phyloP scores from a whole-genome alignment of 2,329 filamentous ascomycete genomes.

The Microdochium bolleyi region DNA sequence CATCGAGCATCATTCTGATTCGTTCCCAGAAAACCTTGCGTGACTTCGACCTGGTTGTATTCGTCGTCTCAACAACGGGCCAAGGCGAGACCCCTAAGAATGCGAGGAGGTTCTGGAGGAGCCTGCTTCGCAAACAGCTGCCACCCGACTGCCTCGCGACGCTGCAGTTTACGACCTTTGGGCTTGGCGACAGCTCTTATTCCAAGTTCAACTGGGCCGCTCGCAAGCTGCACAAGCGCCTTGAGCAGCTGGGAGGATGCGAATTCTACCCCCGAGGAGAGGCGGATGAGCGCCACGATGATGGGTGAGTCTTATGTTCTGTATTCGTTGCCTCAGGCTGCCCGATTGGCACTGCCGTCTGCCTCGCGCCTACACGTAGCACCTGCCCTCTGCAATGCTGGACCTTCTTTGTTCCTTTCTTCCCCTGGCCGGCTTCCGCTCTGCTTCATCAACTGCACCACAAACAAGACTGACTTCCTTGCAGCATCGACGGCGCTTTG shows the following conservation, averaged over 20 bases:
- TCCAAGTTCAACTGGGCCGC: conserved; percentile 85
- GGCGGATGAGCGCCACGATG: conserved; percentile 86
- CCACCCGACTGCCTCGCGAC: conserved; percentile 59
- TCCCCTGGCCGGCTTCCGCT: too few relatives aligned
- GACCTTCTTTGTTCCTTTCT: too few relatives aligned
- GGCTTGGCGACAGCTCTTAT: conserved; percentile 91
- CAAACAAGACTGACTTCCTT: conserved; percentile 1
- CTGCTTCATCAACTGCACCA: neutral
- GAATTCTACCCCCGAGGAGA: conserved; percentile 74
- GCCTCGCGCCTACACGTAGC: neutral
- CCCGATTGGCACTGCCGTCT: conserved; percentile 5
- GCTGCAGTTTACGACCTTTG: conserved; percentile 77
- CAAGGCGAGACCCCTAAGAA: conserved; percentile 91
- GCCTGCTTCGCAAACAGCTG: conserved; percentile 70
- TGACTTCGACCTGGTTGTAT: conserved; percentile 55
- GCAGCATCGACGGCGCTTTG: conserved; percentile 73
- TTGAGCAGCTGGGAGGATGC: conserved; percentile 74
- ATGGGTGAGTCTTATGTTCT: conserved; percentile 57
- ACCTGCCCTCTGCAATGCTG: neutral
- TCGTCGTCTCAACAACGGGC: conserved; percentile 85
- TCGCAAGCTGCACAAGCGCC: conserved; percentile 76
- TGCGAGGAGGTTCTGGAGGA: conserved; percentile 75
- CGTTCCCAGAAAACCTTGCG: conserved; percentile 46
- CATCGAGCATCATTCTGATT: too few relatives aligned
- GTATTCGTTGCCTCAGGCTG: neutral